A percentile compares a stretch with the other conserved stretches of the same genome.
These are phyloP conservation scores for Ganoderma lingzhi DNA, from an alignment of 1,284 basidiomycete species.

Conservation along the genomic window DNA sequence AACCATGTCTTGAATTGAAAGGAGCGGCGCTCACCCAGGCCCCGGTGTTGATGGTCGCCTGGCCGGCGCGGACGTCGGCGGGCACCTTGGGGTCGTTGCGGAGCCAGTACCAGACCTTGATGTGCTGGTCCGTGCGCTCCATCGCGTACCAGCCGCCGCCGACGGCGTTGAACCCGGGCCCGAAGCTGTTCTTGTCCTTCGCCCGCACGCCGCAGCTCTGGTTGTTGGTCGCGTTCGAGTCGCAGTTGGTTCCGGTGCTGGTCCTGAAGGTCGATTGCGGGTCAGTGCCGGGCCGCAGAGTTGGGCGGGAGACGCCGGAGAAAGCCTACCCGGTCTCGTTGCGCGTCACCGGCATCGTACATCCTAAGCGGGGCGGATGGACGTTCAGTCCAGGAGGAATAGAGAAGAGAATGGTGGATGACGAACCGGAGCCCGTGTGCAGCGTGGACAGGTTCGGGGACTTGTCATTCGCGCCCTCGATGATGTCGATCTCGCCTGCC, in stretches of 20 bases:
- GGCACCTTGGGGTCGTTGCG: slow-evolving; percentile 52
- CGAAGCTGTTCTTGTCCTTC: slow-evolving; percentile 56
- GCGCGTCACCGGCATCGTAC: slow-evolving; percentile 63
- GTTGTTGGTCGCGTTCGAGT: slow-evolving; percentile 50
- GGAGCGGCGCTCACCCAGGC: slow-evolving; percentile 24
- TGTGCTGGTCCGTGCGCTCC: slow-evolving; percentile 56
- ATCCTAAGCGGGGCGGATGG: slow-evolving; percentile 47
- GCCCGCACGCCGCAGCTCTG: slow-evolving; percentile 67
- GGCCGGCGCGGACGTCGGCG: slow-evolving; percentile 51
- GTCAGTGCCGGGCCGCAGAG: background rate
- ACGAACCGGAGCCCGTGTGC: slow-evolving; percentile 61
- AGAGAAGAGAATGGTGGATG: background rate
- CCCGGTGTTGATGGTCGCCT: slow-evolving; percentile 50
- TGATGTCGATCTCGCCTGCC: slow-evolving; percentile 72
- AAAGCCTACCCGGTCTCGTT: slow-evolving; percentile 57
- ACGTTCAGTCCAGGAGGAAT: background rate
- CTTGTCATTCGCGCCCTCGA: slow-evolving; percentile 72
- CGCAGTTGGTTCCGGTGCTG: slow-evolving; percentile 31
- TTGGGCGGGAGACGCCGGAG: background rate
- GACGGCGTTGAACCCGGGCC: slow-evolving; percentile 63
- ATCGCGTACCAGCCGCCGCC: slow-evolving; percentile 72
- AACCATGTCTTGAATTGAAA: background rate
- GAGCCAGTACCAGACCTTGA: slow-evolving; percentile 71
- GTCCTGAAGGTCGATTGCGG: slow-evolving; percentile 18
- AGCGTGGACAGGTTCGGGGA: slow-evolving; percentile 65